Evolutionary conservation across 495 filamentous ascomycete species (phyloP).

Genomic region (Neurospora sp.): DNA sequence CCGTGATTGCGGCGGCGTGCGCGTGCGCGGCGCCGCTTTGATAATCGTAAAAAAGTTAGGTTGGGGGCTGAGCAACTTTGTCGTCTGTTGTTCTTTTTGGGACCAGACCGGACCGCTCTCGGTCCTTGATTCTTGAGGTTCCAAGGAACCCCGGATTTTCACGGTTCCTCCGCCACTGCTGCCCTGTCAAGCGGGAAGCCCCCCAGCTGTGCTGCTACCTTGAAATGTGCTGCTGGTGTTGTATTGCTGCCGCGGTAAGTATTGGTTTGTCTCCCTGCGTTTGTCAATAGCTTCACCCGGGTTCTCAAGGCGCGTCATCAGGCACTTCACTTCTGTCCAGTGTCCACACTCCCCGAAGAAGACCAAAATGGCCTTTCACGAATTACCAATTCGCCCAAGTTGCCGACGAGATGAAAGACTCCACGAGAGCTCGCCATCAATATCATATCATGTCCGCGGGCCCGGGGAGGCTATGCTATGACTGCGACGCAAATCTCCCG

Average conservation of each 20-base stretch:
- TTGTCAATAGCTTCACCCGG: not conserved
- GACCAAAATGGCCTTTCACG: too few relatives aligned
- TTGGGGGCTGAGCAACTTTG: not conserved
- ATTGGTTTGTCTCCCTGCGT: not conserved
- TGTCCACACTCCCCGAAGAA: not conserved
- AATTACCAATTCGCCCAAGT: too few relatives aligned
- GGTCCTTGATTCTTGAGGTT: not conserved
- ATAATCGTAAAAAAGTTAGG: not conserved
- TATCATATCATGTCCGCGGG: not conserved
- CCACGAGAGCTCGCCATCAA: not conserved
- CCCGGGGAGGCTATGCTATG: not conserved
- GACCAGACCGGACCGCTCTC: not conserved
- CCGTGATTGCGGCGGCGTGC: not conserved
- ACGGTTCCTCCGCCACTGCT: not conserved
- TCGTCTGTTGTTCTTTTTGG: not conserved
- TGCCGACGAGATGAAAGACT: not conserved
- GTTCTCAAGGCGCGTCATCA: not conserved
- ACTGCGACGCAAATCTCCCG: not conserved
- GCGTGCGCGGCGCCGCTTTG: not conserved
- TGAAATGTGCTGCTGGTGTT: not conserved
- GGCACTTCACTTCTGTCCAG: not conserved
- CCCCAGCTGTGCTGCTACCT: not conserved
- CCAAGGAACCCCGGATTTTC: not conserved
- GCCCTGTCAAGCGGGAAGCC: not conserved
- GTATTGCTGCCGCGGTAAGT: too few relatives aligned